These are phyloP conservation scores for Eleusine indica DNA, from an alignment of 176 grass and related monocot genomes.

Conservation along the genomic window DNA sequence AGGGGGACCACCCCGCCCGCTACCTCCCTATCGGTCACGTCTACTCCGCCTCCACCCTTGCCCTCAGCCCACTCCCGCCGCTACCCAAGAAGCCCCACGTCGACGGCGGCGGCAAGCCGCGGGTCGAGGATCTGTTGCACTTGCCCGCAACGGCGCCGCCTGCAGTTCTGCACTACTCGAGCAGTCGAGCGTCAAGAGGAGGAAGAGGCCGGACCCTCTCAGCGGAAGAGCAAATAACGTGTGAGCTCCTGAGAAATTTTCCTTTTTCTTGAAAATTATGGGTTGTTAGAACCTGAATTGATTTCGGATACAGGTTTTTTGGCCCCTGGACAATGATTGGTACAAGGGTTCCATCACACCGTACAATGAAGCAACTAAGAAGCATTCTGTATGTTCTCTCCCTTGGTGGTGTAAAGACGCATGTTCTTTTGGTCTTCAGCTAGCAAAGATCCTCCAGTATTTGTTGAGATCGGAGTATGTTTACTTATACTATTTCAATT, in stretches of 20 bases:
- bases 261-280: background rate
- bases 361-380: constrained; percentile 61
- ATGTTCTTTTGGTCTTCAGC: background rate
- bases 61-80: constrained; percentile 46
- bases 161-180: background rate
- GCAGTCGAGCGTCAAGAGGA: background rate
- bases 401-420: background rate
- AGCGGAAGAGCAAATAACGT: constrained; percentile 68
- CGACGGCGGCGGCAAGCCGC: constrained; percentile 20
- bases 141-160: constrained; percentile 7
- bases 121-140: constrained; percentile 27
- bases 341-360: constrained; percentile 73
- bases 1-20: constrained; percentile 57
- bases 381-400: constrained; percentile 68
- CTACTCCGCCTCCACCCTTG: constrained; percentile 67
- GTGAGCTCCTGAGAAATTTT: constrained; percentile 6
- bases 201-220: constrained; percentile 18
- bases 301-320: constrained; percentile 69
- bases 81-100: constrained; percentile 44
- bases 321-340: constrained; percentile 94
- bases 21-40: constrained; percentile 76
- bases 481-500: background rate
- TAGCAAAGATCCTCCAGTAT: background rate
- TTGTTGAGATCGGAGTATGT: background rate
- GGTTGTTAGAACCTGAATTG: constrained; percentile 8